Evolutionary conservation across 2,329 filamentous ascomycete species (phyloP).

Genomic region (Stemphylium vesicarium): DNA sequence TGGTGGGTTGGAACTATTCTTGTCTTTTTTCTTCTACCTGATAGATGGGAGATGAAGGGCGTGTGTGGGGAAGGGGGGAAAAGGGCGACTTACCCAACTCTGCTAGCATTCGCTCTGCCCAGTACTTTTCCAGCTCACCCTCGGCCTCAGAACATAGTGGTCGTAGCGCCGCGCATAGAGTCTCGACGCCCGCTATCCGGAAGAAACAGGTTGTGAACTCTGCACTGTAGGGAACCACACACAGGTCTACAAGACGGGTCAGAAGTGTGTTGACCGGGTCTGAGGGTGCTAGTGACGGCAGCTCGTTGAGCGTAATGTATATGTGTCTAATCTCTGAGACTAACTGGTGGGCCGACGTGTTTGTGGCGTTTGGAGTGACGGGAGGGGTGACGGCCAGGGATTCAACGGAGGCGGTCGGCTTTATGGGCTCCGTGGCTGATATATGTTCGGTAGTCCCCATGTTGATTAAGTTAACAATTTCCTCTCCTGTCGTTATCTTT

Average conservation of each 20-base stretch:
- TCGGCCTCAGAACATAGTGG: conserved; percentile 55
- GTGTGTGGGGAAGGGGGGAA: no score
- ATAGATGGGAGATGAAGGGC: not conserved
- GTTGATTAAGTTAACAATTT: not conserved
- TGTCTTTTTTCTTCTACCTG: no score
- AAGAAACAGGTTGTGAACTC: conserved; percentile 37
- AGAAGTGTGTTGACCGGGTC: conserved; percentile 45
- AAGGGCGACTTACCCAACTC: not conserved
- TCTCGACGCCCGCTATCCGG: conserved; percentile 35
- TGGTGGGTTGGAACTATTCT: not conserved
- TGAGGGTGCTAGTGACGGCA: conserved; percentile 41
- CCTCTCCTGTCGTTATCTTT: not conserved
- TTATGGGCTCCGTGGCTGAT: not conserved
- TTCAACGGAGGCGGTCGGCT: not conserved
- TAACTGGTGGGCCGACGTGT: conserved; percentile 26
- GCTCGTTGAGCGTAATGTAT: conserved; percentile 15
- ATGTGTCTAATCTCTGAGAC: conserved; percentile 31
- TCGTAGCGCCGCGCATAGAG: conserved; percentile 49
- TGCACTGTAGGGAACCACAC: conserved; percentile 35
- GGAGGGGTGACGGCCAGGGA: conserved; percentile 24
- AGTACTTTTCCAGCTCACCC: conserved; percentile 54
- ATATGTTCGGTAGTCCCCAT: conserved; percentile 1
- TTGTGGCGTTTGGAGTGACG: conserved; percentile 27
- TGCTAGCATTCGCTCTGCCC: conserved; percentile 48
- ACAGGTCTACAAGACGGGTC: conserved; percentile 47